Conservation (phyloP, 176 grass and related monocot genomes). For the Carex littledalei region DNA sequence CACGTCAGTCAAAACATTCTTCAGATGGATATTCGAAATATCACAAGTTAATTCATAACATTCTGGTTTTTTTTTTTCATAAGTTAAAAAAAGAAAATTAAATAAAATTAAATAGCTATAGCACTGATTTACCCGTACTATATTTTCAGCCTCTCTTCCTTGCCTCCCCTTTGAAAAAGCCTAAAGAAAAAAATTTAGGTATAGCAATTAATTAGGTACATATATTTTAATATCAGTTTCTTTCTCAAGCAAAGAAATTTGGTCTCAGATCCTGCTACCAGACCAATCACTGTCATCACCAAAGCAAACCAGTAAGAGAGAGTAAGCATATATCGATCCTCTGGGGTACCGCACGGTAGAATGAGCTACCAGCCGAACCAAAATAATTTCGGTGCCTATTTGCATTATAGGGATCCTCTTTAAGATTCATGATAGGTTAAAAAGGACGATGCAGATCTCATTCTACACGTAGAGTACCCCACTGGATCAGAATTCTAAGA, state of each 20-base stretch:
- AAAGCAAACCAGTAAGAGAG: background rate
- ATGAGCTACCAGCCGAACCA: no score
- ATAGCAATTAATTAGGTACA: background rate
- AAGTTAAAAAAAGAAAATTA: background rate
- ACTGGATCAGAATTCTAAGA: no score
- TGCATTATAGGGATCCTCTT: no score
- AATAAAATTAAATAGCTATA: background rate
- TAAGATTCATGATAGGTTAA: no score
- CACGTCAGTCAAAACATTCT: conserved; percentile 62
- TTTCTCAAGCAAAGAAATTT: no score
- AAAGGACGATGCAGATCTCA: no score
- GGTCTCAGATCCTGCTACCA: background rate
- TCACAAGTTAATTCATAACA: background rate
- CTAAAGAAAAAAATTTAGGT: conserved; percentile 15
- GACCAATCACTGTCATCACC: background rate
- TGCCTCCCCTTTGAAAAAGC: conserved; percentile 81
- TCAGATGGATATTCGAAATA: conserved; percentile 61
- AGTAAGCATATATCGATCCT: no score
- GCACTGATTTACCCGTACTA: conserved; percentile 50
- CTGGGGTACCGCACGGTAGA: no score
- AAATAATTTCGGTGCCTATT: no score
- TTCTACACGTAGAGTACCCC: no score
- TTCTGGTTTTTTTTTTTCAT: background rate
- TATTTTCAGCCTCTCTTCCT: conserved; percentile 69
- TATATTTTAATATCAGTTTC: no score